A percentile compares a stretch with the other conserved stretches of the same genome.
phyloP scores from a whole-genome alignment of 495 filamentous ascomycete genomes.

The Aspergillus funiculosus region DNA sequence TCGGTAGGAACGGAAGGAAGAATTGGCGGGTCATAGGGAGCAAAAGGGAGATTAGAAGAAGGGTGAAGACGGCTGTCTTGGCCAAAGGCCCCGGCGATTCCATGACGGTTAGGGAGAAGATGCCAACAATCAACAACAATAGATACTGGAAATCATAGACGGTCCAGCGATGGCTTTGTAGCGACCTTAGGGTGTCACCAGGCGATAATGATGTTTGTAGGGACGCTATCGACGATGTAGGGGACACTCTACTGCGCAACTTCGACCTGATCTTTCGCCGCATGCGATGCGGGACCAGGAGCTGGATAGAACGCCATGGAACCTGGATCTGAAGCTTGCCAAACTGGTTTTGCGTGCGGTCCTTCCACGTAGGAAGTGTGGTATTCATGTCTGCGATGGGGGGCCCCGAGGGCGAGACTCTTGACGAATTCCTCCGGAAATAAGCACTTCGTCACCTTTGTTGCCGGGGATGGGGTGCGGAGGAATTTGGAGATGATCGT shows the following conservation, averaged over 20 bases:
- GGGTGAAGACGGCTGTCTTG: slow-evolving; percentile 62
- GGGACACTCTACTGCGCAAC: slow-evolving; percentile 64
- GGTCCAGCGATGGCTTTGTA: slow-evolving; percentile 75
- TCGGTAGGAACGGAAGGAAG: slow-evolving; percentile 79
- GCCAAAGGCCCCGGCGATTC: slow-evolving; percentile 63
- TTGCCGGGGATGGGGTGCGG: background rate
- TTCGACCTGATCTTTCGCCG: slow-evolving; percentile 68
- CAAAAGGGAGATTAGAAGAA: slow-evolving; percentile 64
- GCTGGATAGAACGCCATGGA: slow-evolving; percentile 47
- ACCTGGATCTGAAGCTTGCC: slow-evolving; percentile 45
- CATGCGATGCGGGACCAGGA: slow-evolving; percentile 61
- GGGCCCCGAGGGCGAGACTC: slow-evolving; percentile 23
- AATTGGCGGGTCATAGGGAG: slow-evolving; percentile 89
- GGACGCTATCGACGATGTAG: slow-evolving; percentile 64
- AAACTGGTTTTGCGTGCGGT: slow-evolving; percentile 44
- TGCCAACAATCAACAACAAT: slow-evolving; percentile 60
- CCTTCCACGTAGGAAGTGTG: slow-evolving; percentile 46
- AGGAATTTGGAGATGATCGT: background rate
- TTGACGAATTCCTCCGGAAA: slow-evolving; percentile 19
- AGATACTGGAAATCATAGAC: slow-evolving; percentile 83
- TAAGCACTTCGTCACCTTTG: background rate
- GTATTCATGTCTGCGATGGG: slow-evolving; percentile 37
- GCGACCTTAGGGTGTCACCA: slow-evolving; percentile 60
- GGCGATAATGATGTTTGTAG: slow-evolving; percentile 78
- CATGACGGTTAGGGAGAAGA: slow-evolving; percentile 78